These are phyloP conservation scores for Blastocystis sp. DNA, from an alignment of 352 stramenopile species.

Conservation along the genomic window DNA sequence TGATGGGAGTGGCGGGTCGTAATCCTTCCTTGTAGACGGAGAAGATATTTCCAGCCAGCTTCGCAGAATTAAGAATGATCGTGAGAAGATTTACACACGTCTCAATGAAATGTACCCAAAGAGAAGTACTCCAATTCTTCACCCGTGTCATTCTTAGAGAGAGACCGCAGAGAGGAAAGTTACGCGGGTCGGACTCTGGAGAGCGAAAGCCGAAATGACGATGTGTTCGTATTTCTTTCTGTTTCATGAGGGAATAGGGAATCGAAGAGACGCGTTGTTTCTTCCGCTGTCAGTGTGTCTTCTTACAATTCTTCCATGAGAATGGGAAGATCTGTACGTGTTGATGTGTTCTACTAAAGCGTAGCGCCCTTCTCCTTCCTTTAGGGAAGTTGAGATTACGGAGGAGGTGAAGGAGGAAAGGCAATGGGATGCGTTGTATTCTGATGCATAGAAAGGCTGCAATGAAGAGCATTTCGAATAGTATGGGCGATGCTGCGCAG, in stretches of 20 bases:
- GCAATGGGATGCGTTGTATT: background rate
- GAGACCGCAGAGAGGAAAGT: conserved; percentile 13
- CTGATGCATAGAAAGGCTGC: conserved; percentile 33
- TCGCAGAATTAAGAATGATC: conserved; percentile 42
- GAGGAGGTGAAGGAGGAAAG: conserved; percentile 51
- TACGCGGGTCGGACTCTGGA: background rate
- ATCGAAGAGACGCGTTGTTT: conserved; percentile 47
- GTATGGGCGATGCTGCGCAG: conserved; percentile 31
- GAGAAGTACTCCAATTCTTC: background rate
- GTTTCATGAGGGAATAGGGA: conserved; percentile 2
- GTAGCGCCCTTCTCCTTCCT: background rate
- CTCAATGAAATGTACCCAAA: conserved; percentile 56
- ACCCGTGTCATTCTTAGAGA: conserved; percentile 29
- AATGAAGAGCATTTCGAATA: conserved; percentile 12
- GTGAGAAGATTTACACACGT: conserved; percentile 37
- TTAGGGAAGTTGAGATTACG: conserved; percentile 37
- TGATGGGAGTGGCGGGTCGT: background rate
- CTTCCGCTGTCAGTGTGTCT: conserved; percentile 28
- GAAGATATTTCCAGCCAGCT: conserved; percentile 44
- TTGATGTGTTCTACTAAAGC: background rate
- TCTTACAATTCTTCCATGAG: background rate
- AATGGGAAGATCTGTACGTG: background rate
- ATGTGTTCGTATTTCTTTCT: background rate
- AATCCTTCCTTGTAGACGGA: conserved; percentile 11
- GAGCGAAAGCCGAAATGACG: conserved; percentile 7